These are phyloP conservation scores for Talaromyces ruber DNA, from an alignment of 495 filamentous ascomycete genomes.

Conservation along the genomic window DNA sequence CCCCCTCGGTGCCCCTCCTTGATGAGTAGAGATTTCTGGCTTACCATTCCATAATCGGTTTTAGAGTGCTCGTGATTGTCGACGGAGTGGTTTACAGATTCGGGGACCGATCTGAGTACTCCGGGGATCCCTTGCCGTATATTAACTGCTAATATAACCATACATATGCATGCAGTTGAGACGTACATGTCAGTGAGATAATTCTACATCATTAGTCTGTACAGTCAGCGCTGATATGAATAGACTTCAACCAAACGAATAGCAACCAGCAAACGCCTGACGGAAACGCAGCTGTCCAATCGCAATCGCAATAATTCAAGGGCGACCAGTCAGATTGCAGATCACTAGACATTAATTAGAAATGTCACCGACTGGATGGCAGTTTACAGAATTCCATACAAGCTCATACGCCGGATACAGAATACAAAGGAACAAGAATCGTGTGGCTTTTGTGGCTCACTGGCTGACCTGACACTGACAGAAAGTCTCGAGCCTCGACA, in stretches of 20 bases:
- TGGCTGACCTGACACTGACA: not conserved
- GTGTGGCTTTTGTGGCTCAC: not conserved
- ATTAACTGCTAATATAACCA: not conserved
- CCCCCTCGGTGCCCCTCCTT: not conserved
- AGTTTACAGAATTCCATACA: not conserved
- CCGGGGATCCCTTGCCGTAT: conserved; percentile 1
- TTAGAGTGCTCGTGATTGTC: not conserved
- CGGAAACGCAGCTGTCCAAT: not conserved
- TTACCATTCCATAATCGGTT: not conserved
- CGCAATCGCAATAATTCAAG: not conserved
- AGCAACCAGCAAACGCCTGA: not conserved
- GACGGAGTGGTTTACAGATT: not conserved
- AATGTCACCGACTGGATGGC: not conserved
- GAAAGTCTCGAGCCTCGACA: not conserved
- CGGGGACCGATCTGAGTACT: not conserved
- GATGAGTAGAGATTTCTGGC: not conserved
- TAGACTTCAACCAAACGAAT: not conserved
- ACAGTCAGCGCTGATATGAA: no score
- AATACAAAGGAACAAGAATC: not conserved
- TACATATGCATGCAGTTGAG: not conserved
- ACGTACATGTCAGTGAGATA: not conserved
- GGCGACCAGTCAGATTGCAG: not conserved
- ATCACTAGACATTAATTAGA: not conserved
- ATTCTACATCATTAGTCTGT: not conserved
- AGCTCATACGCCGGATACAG: not conserved